Evolutionary conservation across 1,284 basidiomycete genomes (phyloP).

Genomic region (Cystobasidium sp.): DNA sequence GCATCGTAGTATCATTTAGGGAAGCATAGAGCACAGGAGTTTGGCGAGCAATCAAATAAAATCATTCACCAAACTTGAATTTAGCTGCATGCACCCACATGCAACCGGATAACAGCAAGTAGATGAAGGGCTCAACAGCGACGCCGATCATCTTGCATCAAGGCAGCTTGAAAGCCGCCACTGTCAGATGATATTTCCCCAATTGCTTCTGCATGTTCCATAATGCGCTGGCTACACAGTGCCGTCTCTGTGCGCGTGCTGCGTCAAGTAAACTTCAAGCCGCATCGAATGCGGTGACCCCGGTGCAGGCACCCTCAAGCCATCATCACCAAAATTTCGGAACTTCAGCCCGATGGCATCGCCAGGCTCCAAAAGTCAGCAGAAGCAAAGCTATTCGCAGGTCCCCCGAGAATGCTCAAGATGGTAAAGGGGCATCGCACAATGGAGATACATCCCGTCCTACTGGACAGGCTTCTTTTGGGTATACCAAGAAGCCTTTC

Average conservation of each 20-base stretch:
- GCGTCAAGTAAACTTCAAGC: background rate
- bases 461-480: background rate
- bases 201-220: slow-evolving; percentile 22
- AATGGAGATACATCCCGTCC: background rate
- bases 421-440: background rate
- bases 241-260: slow-evolving; percentile 7
- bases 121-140: too few relatives aligned
- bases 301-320: background rate
- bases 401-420: background rate
- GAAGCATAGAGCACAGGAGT: too few relatives aligned
- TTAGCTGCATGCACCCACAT: too few relatives aligned
- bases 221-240: slow-evolving; percentile 9
- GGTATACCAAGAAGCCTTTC: background rate
- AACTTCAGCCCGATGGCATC: slow-evolving; percentile 6
- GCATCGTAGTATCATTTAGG: too few relatives aligned
- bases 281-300: background rate
- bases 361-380: slow-evolving; percentile 4
- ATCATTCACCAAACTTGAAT: too few relatives aligned
- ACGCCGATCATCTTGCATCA: background rate
- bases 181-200: background rate
- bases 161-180: background rate
- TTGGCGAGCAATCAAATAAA: too few relatives aligned
- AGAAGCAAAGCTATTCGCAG: background rate
- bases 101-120: too few relatives aligned
- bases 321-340: slow-evolving; percentile 15